A percentile compares a stretch with the other conserved stretches of the same genome.
Conservation (phyloP, 257 asterid species). For the Solanum rostratum region DNA sequence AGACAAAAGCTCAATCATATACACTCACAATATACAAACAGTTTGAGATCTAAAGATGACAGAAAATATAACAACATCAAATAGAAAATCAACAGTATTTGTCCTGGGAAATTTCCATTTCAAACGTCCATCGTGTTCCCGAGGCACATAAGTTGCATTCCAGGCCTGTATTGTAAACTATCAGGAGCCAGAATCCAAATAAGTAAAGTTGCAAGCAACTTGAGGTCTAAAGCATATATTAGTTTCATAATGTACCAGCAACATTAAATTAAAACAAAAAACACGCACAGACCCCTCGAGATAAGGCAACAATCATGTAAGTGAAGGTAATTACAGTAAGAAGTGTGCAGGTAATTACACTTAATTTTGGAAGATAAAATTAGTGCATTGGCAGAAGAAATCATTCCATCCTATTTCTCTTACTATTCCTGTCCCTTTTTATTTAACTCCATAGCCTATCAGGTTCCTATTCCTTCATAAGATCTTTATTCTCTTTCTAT, state of each 20-base stretch:
- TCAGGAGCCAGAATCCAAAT: not conserved
- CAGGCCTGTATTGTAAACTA: not conserved
- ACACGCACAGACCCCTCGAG: not conserved
- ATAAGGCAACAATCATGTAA: not conserved
- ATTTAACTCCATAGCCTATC: not conserved
- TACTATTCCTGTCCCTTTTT: not conserved
- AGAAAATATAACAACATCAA: not conserved
- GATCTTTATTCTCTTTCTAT: too few relatives aligned
- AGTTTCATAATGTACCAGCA: not conserved
- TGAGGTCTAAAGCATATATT: too few relatives aligned
- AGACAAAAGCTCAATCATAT: not conserved
- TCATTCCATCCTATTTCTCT: not conserved
- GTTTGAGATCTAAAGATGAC: too few relatives aligned
- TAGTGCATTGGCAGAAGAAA: not conserved
- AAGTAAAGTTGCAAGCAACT: not conserved
- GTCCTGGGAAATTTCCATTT: not conserved
- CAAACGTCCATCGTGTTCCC: not conserved
- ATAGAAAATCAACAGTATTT: slow-evolving; percentile 1
- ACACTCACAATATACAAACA: not conserved
- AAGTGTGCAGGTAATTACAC: too few relatives aligned
- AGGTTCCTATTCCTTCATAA: too few relatives aligned
- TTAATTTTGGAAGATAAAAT: not conserved
- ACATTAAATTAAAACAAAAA: not conserved
- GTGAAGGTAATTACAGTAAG: too few relatives aligned
- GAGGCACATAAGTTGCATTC: not conserved